These are phyloP conservation scores for Berberis vulgaris DNA, from an alignment of 164 flowering plant species.

Conservation along the genomic window DNA sequence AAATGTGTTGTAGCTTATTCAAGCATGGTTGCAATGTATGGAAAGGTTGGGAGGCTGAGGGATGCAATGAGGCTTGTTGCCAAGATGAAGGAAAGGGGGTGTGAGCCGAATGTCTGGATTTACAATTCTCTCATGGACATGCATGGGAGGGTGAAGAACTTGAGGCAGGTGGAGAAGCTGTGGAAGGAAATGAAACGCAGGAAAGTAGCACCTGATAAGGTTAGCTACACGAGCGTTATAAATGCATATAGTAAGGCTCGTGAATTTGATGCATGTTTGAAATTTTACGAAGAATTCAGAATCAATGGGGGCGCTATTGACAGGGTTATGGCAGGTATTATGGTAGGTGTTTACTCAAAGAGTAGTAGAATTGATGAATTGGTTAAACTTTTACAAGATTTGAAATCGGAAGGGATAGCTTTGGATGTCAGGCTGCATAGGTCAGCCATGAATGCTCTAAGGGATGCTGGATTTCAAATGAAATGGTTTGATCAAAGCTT, in stretches of 20 bases:
- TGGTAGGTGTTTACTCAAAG: conserved; percentile 76
- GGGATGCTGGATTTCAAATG: conserved; percentile 60
- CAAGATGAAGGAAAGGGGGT: conserved; percentile 71
- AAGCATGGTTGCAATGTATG: conserved; percentile 67
- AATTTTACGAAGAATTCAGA: conserved; percentile 48
- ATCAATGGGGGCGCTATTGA: conserved; percentile 56
- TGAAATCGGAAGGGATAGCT: conserved; percentile 45
- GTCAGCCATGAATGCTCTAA: conserved; percentile 62
- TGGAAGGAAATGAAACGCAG: conserved; percentile 84
- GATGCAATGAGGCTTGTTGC: conserved; percentile 78
- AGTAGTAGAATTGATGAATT: conserved; percentile 42
- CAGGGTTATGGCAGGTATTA: conserved; percentile 65
- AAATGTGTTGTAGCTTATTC: conserved; percentile 85
- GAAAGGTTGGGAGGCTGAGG: conserved; percentile 45
- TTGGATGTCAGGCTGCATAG: conserved; percentile 57
- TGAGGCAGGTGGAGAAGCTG: conserved; percentile 64
- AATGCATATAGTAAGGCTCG: conserved; percentile 50
- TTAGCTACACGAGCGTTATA: conserved; percentile 63
- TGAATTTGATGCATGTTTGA: conserved; percentile 46
- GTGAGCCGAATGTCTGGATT: conserved; percentile 73
- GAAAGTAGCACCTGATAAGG: conserved; percentile 50
- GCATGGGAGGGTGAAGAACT: conserved; percentile 52
- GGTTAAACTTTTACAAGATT: conserved; percentile 58
- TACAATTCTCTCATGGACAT: conserved; percentile 70
- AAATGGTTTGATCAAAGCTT: conserved; percentile 49